phyloP scores from a whole-genome alignment of 768 basidiomycete genomes.

The Russula abietina region DNA sequence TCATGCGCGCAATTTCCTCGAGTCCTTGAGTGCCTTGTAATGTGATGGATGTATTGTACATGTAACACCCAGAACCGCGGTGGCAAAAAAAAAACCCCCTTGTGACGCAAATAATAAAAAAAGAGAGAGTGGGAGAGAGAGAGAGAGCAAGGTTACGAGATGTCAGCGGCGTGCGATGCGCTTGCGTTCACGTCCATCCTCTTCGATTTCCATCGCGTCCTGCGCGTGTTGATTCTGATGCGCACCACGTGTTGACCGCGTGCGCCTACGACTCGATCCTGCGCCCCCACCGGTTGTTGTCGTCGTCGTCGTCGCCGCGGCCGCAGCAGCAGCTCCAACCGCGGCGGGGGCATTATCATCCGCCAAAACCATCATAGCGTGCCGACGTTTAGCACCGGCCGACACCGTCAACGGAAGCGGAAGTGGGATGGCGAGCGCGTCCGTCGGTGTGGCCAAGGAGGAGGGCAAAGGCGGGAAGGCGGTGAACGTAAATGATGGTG shows the following conservation, averaged over 20 bases:
- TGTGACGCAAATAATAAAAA: background rate
- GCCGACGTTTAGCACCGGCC: slow-evolving; percentile 65
- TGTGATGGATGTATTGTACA: slow-evolving; percentile 19
- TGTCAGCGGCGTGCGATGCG: slow-evolving; percentile 58
- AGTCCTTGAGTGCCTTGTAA: slow-evolving; percentile 3
- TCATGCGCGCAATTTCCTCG: slow-evolving; percentile 8
- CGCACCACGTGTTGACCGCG: slow-evolving; percentile 43
- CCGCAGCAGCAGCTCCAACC: slow-evolving; percentile 29
- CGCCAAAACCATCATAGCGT: slow-evolving; percentile 69
- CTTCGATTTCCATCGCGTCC: slow-evolving; percentile 64
- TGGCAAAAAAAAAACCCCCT: slow-evolving; percentile 6
- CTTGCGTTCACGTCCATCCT: slow-evolving; percentile 70
- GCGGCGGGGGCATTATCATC: slow-evolving; percentile 45
- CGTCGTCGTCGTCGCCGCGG: no score
- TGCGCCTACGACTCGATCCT: slow-evolving; percentile 45
- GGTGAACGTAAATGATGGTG: slow-evolving; percentile 31
- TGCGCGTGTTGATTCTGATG: slow-evolving; percentile 40
- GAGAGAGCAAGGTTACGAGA: background rate
- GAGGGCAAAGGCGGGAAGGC: slow-evolving; percentile 15
- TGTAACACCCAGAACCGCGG: slow-evolving; percentile 15
- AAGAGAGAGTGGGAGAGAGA: no score
- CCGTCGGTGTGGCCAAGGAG: slow-evolving; percentile 27
- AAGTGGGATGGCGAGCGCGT: slow-evolving; percentile 23
- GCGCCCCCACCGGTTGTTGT: slow-evolving; percentile 33
- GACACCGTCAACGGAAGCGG: slow-evolving; percentile 31